Evolutionary conservation across 257 asterid genomes (phyloP).

Genomic region (Solanum rostratum): DNA sequence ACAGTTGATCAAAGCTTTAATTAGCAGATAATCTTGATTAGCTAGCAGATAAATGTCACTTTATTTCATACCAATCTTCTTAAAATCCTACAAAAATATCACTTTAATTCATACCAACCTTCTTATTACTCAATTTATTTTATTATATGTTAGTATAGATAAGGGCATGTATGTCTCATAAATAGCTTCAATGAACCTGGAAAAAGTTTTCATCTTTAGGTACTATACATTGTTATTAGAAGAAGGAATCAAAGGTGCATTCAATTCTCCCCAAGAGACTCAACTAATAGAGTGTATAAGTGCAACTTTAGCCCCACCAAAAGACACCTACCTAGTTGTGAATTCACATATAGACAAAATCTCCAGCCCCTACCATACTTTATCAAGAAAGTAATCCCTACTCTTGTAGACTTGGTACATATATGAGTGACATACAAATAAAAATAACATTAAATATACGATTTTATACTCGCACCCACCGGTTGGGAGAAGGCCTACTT

Average conservation of each 20-base stretch:
- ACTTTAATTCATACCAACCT: neutral
- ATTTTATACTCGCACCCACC: neutral
- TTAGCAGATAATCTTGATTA: neutral
- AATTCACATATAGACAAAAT: neutral
- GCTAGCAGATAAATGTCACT: neutral
- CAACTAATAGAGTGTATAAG: neutral
- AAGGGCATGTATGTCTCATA: neutral
- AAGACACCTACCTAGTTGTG: neutral
- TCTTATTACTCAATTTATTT: neutral
- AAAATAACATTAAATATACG: neutral
- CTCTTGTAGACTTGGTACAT: neutral
- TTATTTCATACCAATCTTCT: neutral
- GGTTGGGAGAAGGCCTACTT: too few species aligned
- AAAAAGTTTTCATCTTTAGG: conserved; percentile 18
- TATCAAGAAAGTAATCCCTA: neutral
- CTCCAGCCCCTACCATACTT: neutral
- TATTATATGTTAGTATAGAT: neutral
- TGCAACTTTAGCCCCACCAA: neutral
- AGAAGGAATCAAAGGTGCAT: neutral
- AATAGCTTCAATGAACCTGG: conserved; percentile 17
- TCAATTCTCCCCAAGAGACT: conserved; percentile 1
- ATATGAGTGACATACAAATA: too few species aligned
- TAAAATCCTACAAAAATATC: neutral
- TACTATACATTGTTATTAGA: conserved; percentile 15
- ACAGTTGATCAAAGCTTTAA: neutral